A percentile compares a stretch with the other conserved stretches of the same genome.
Conservation (phyloP, 1,139 yeast genomes). For the Pichia inconspicua region DNA sequence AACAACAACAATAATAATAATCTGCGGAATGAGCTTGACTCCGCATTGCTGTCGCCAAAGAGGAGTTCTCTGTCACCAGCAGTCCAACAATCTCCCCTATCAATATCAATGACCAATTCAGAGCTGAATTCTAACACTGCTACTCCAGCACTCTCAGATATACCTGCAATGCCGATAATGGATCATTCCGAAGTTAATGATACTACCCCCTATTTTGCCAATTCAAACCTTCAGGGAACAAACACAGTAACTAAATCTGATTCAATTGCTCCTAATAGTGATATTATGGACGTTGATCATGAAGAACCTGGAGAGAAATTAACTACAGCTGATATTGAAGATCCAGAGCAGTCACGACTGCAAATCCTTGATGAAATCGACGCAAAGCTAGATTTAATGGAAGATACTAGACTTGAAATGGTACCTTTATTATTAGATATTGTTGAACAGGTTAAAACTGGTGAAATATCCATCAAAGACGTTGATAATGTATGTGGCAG, state of each 20-base stretch:
- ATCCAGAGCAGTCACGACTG: background rate
- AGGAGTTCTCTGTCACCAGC: background rate
- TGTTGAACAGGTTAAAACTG: constrained; percentile 26
- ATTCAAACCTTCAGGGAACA: background rate
- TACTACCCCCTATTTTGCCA: background rate
- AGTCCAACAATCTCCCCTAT: background rate
- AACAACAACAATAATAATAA: background rate
- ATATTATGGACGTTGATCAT: background rate
- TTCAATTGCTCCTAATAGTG: background rate
- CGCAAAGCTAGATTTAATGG: constrained; percentile 7
- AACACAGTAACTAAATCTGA: background rate
- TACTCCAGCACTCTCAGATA: background rate
- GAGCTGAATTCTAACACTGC: background rate
- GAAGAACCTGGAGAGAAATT: background rate
- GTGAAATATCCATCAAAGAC: constrained; percentile 27
- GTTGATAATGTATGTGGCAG: constrained; percentile 29
- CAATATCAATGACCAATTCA: background rate
- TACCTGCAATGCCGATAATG: background rate
- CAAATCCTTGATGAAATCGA: background rate
- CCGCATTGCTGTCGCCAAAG: background rate
- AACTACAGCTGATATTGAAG: background rate
- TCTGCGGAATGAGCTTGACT: background rate
- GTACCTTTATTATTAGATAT: constrained; percentile 27
- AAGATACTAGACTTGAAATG: constrained; percentile 21
- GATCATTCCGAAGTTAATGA: background rate